phyloP scores from a whole-genome alignment of 148 eudicot species.

The Rhododendron ovatum region DNA sequence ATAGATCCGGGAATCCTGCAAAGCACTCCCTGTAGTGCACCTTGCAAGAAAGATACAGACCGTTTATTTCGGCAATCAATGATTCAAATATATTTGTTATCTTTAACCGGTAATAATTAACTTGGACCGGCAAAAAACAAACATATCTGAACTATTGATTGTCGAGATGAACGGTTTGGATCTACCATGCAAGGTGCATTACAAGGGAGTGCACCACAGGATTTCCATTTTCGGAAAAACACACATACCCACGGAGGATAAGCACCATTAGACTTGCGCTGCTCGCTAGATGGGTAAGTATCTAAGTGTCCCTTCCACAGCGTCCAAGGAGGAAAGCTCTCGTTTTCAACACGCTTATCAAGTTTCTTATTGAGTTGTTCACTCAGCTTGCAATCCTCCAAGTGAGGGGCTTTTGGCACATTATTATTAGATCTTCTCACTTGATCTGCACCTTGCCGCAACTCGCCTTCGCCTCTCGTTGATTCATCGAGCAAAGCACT shows the following conservation, averaged over 20 bases:
- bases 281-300: constrained; percentile 36
- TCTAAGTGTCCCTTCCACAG: constrained; percentile 77
- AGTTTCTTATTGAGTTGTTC: constrained; percentile 41
- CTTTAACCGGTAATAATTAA: too few relatives aligned
- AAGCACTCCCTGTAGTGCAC: too few relatives aligned
- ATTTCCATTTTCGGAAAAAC: too few relatives aligned
- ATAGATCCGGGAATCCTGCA: too few relatives aligned
- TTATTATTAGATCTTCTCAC: constrained; percentile 8
- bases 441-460: not conserved
- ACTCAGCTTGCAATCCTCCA: constrained; percentile 62
- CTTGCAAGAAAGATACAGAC: too few relatives aligned
- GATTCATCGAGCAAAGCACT: constrained; percentile 38
- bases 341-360: constrained; percentile 46
- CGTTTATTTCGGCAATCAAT: too few relatives aligned
- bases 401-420: constrained; percentile 76
- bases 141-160: too few relatives aligned
- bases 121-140: too few relatives aligned
- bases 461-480: constrained; percentile 5
- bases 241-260: constrained; percentile 77
- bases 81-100: too few relatives aligned
- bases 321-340: constrained; percentile 81
- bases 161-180: too few relatives aligned
- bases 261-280: constrained; percentile 52
- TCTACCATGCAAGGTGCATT: too few relatives aligned
- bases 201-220: too few relatives aligned